Evolutionary conservation across 164 flowering plant species (phyloP), one percentile per base, ranked within the genome.

Genomic region (Taxillus chinensis): DNA sequence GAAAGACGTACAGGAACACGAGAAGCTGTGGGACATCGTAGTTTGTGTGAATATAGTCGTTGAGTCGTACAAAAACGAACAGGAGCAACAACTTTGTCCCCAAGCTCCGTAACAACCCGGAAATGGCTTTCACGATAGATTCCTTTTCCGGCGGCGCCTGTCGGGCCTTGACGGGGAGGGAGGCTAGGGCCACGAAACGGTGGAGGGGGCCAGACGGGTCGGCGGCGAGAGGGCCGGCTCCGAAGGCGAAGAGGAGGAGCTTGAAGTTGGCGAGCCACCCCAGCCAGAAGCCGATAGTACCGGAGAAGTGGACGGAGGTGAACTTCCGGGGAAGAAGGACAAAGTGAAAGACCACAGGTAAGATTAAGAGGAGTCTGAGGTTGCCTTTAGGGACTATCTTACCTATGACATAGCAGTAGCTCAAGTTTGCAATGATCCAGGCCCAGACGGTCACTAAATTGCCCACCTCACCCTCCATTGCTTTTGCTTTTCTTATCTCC

Each of bases 261-360:
- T 55, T 55, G 58, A 55, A 55, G 16, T 55, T 55, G 8, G 58
- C 51, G 6, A 74, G 70, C 78, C 78, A 74, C 4, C 70, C 37
- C 14, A 70, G 55, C 67, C 68, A 66, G 68, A 71, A 74, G 38
- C 62, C 7, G 3, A 69, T 62, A 12, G 53, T 41, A 50, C 65
- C 67, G 11, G 62, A 46, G 41, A 71, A 46, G 40, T 62, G 64
- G 9, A 62, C 39, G 42, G 74, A 57, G 60, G 64, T 56, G 54
- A 74, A 65, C 5, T 65, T 64, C 48, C 65, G 60, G 8, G 78
- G 74, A 9, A 71, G 62, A n/a, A n/a, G 3, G 8, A 57, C 8
- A 62, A 70, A 74, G 39, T 70, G 60, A 40, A 3, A 45, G 57
- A 67, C 41, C 8, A 74, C 39, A 3, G 74, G 74, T 59, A 71